phyloP scores from a whole-genome alignment of 805 yeast genomes.

The Candida insectorum region DNA sequence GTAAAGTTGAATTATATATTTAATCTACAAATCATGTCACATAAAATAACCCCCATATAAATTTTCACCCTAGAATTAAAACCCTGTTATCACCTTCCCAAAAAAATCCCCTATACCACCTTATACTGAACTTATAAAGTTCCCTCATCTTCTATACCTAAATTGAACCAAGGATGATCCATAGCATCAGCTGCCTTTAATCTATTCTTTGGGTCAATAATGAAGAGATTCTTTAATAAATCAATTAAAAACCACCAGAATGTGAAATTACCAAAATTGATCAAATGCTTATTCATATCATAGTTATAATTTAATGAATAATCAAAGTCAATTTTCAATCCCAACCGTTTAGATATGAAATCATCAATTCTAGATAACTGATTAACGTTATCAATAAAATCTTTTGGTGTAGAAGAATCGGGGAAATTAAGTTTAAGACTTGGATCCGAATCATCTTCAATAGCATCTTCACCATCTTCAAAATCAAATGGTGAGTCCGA shows the following conservation, averaged over 20 bases:
- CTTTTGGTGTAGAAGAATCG: constrained; percentile 32
- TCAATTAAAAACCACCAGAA: constrained; percentile 80
- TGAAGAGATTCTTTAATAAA: constrained; percentile 34
- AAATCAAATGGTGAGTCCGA: constrained; percentile 16
- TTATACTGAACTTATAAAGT: constrained; percentile 20
- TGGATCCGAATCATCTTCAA: constrained; percentile 13
- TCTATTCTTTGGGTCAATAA: constrained; percentile 36
- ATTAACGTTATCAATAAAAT: constrained; percentile 36
- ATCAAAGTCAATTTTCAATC: constrained; percentile 37
- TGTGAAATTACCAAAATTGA: constrained; percentile 56
- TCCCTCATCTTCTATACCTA: constrained; percentile 47
- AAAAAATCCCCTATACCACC: too few species aligned
- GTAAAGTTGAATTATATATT: too few species aligned
- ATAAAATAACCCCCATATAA: too few species aligned
- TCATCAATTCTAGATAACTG: constrained; percentile 41
- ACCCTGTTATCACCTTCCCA: too few species aligned
- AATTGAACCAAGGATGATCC: constrained; percentile 46
- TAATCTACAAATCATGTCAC: too few species aligned
- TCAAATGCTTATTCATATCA: constrained; percentile 38
- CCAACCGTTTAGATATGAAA: constrained; percentile 40
- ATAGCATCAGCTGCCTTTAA: constrained; percentile 40
- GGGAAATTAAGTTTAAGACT: constrained; percentile 35
- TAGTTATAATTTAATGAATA: constrained; percentile 36
- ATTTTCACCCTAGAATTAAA: too few species aligned
- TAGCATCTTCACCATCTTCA: constrained; percentile 4